A percentile compares a stretch with the other conserved stretches of the same genome.
These are phyloP conservation scores for Picochlorum sp. DNA, from an alignment of 139 green algal genomes.

Conservation along the genomic window DNA sequence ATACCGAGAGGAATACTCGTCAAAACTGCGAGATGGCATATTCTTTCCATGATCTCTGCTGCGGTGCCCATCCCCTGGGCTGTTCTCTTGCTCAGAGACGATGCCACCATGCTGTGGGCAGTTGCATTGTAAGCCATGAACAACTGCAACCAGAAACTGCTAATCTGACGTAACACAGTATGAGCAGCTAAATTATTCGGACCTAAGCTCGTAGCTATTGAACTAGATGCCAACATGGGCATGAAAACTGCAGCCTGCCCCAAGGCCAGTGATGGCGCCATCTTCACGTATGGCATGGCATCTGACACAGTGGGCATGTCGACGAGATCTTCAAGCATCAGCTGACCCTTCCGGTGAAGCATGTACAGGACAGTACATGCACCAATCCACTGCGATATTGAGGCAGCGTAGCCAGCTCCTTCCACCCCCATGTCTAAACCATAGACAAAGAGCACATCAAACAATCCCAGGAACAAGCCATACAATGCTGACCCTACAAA, in stretches of 20 bases:
- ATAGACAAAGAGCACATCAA: conserved; percentile 31
- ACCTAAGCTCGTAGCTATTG: conserved; percentile 20
- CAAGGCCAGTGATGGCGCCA: conserved; percentile 12
- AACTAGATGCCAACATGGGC: conserved; percentile 24
- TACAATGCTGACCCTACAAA: conserved; percentile 23
- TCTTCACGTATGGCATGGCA: conserved; percentile 11
- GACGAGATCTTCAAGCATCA: conserved; percentile 13
- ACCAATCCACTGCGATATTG: conserved; percentile 43
- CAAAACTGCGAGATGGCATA: conserved; percentile 20
- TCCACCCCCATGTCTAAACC: conserved; percentile 45
- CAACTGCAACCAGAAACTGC: conserved; percentile 24
- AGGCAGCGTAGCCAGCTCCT: conserved; percentile 50
- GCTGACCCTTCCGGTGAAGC: conserved; percentile 11
- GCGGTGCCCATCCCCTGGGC: background rate
- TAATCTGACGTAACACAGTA: conserved; percentile 28
- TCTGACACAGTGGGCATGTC: conserved; percentile 7
- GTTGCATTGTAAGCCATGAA: conserved; percentile 29
- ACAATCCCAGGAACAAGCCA: conserved; percentile 25
- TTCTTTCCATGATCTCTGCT: conserved; percentile 14
- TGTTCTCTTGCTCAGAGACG: conserved; percentile 7
- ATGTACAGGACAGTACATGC: conserved; percentile 26
- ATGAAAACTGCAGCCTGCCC: conserved; percentile 24
- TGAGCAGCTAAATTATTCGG: conserved; percentile 18
- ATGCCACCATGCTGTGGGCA: conserved; percentile 24
- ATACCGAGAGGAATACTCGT: conserved; percentile 4